Evolutionary conservation across 2,329 filamentous ascomycete genomes (phyloP).

Genomic region (Colletotrichum noveboracense): DNA sequence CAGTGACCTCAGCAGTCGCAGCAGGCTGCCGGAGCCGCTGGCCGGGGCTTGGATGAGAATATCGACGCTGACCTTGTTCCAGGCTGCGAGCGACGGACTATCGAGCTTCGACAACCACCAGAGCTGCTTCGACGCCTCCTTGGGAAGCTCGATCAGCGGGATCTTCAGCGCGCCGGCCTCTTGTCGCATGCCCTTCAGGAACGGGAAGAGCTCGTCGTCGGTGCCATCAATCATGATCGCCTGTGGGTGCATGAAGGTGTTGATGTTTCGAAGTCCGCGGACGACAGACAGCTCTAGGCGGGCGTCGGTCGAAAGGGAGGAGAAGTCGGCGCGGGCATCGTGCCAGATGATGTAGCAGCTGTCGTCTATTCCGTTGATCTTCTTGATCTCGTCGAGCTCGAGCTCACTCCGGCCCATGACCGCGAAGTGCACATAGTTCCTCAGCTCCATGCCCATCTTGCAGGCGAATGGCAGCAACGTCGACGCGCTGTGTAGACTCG

Average conservation of each 20-base stretch:
- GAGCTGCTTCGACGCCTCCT: conserved; percentile 64
- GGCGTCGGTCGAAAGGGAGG: conserved; percentile 69
- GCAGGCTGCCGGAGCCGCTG: conserved; percentile 74
- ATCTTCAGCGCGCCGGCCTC: conserved; percentile 57
- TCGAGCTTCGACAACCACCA: conserved; percentile 83
- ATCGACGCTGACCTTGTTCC: conserved; percentile 80
- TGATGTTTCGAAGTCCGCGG: conserved; percentile 74
- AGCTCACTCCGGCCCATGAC: conserved; percentile 78
- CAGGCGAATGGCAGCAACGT: conserved; percentile 83
- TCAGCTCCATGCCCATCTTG: conserved; percentile 74
- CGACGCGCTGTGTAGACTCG: conserved; percentile 74
- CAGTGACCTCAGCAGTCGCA: conserved; percentile 79
- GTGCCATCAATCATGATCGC: conserved; percentile 76
- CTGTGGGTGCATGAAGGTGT: conserved; percentile 77
- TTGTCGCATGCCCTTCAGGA: conserved; percentile 64
- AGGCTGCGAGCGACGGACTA: conserved; percentile 72
- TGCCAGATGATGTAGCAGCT: conserved; percentile 70
- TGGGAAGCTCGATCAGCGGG: conserved; percentile 79
- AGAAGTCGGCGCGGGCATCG: conserved; percentile 79
- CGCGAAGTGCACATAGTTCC: conserved; percentile 81
- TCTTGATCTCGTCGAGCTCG: conserved; percentile 69
- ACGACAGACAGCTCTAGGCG: conserved; percentile 70
- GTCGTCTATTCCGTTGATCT: conserved; percentile 79
- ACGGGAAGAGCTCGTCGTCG: conserved; percentile 69
- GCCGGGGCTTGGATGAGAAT: conserved; percentile 81